These are phyloP conservation scores for Hirschfeldia incana DNA, from an alignment of 345 rosid genomes.

Conservation along the genomic window DNA sequence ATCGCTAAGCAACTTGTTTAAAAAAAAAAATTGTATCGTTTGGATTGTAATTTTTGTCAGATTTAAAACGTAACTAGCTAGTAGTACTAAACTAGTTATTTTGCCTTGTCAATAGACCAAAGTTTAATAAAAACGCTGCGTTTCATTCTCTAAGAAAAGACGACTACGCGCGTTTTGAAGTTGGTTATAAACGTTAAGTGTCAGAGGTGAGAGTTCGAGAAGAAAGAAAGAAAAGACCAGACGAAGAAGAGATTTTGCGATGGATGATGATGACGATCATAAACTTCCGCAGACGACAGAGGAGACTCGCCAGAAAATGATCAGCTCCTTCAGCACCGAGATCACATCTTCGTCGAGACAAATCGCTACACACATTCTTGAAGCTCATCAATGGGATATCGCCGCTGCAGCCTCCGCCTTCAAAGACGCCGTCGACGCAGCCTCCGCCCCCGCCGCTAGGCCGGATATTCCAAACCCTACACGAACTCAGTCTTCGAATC, in stretches of 20 bases:
- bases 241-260: not conserved
- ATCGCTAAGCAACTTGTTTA: too few relatives aligned
- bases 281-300: not conserved
- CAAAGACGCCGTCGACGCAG: constrained; percentile 28
- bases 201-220: not conserved
- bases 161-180: not conserved
- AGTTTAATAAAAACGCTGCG: not conserved
- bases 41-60: too few relatives aligned
- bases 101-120: too few relatives aligned
- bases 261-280: not conserved
- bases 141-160: not conserved
- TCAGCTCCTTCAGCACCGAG: constrained; percentile 54
- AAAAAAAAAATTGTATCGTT: too few relatives aligned
- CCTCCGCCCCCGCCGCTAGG: not conserved
- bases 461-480: constrained; percentile 16
- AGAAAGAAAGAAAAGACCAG: not conserved
- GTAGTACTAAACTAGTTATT: too few relatives aligned
- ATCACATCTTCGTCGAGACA: constrained; percentile 59
- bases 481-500: not conserved
- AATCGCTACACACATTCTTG: constrained; percentile 66
- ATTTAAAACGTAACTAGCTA: too few relatives aligned
- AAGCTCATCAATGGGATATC: constrained; percentile 72
- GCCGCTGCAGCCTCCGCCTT: constrained; percentile 75
- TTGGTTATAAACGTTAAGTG: not conserved
- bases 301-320: constrained; percentile 20